A percentile compares a stretch with the other conserved stretches of the same genome.
Evolutionary conservation across 257 asterid genomes (phyloP).

Genomic region (Avicennia marina): DNA sequence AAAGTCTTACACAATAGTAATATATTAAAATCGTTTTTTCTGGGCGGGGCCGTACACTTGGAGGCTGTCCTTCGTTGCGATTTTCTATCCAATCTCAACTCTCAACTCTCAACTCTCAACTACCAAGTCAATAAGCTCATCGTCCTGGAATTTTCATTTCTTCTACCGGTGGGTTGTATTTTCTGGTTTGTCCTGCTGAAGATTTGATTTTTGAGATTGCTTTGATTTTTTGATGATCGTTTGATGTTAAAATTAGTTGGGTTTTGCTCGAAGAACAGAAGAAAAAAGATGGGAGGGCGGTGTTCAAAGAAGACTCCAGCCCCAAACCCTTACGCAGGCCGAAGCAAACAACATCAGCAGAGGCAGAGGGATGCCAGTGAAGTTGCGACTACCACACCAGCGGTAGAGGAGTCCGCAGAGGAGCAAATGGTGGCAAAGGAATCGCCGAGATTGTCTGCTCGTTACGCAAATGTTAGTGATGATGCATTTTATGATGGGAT

Average conservation of each 20-base stretch:
- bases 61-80: constrained; percentile 1
- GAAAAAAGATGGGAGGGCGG: constrained; percentile 38
- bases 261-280: background rate
- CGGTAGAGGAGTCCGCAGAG: constrained; percentile 19
- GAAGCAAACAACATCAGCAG: constrained; percentile 21
- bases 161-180: constrained; percentile 8
- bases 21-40: background rate
- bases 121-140: constrained; percentile 15
- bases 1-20: no score
- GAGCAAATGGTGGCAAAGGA: constrained; percentile 14
- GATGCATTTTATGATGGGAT: constrained; percentile 80
- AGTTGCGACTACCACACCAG: constrained; percentile 13
- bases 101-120: constrained; percentile 9
- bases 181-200: background rate
- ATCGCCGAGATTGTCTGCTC: constrained; percentile 26
- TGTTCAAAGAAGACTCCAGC: constrained; percentile 25
- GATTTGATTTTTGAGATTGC: background rate
- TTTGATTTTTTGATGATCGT: constrained; percentile 17
- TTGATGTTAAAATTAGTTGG: constrained; percentile 12
- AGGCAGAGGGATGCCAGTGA: constrained; percentile 17
- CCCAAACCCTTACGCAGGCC: constrained; percentile 37
- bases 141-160: background rate
- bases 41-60: constrained; percentile 24
- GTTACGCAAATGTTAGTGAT: constrained; percentile 30
- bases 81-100: background rate